Evolutionary conservation across 1,284 basidiomycete species (phyloP).

Genomic region (Dichomitus squalens): DNA sequence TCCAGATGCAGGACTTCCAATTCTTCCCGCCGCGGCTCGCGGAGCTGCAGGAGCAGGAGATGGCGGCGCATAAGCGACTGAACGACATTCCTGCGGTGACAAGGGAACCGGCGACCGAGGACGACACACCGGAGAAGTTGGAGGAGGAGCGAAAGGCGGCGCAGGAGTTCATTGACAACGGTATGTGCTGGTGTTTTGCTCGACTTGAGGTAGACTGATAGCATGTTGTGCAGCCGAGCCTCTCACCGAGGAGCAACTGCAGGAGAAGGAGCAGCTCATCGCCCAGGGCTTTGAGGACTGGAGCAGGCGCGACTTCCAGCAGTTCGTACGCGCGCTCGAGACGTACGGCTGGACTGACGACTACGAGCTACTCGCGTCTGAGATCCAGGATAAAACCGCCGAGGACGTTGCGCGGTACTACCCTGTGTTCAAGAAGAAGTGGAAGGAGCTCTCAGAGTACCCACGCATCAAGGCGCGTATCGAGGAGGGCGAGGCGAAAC

Average conservation of each 20-base stretch:
- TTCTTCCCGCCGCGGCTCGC: slow-evolving; percentile 89
- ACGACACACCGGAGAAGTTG: slow-evolving; percentile 83
- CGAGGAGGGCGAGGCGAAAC: slow-evolving; percentile 82
- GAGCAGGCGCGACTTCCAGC: slow-evolving; percentile 93
- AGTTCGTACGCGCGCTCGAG: slow-evolving; percentile 86
- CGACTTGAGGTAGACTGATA: neutral
- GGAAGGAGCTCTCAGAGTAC: slow-evolving; percentile 84
- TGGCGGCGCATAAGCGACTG: slow-evolving; percentile 76
- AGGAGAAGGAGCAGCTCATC: slow-evolving; percentile 80
- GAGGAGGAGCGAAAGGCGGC: slow-evolving; percentile 82
- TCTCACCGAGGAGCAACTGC: slow-evolving; percentile 83
- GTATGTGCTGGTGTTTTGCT: slow-evolving; percentile 39
- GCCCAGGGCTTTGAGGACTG: slow-evolving; percentile 86
- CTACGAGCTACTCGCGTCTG: slow-evolving; percentile 77
- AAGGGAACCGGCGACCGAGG: slow-evolving; percentile 69
- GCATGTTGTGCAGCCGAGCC: slow-evolving; percentile 65
- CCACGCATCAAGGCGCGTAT: slow-evolving; percentile 84
- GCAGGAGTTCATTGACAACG: slow-evolving; percentile 87
- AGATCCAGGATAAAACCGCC: slow-evolving; percentile 86
- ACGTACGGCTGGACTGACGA: slow-evolving; percentile 84
- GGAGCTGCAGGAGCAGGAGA: slow-evolving; percentile 88
- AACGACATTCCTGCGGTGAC: slow-evolving; percentile 78
- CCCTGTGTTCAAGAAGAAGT: slow-evolving; percentile 88
- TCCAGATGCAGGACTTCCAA: slow-evolving; percentile 94
- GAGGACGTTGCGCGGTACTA: slow-evolving; percentile 86